phyloP scores from a whole-genome alignment of 176 grass and related monocot species.

The Triticum urartu region DNA sequence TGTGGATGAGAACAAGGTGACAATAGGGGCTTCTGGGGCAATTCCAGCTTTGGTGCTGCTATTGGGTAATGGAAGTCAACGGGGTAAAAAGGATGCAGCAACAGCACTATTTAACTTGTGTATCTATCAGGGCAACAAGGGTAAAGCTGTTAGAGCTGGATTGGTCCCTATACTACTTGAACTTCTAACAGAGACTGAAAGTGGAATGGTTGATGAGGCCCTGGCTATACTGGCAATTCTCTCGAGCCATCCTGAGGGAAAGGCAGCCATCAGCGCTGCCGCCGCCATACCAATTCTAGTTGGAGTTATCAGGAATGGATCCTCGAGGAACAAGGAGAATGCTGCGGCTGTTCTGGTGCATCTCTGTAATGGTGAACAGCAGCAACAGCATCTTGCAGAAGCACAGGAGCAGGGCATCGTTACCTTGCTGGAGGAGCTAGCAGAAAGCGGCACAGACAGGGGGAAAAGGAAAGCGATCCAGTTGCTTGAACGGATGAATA shows the following conservation, averaged over 20 bases:
- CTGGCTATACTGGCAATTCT: conserved; percentile 84
- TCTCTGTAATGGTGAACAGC: conserved; percentile 76
- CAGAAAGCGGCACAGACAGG: conserved; percentile 64
- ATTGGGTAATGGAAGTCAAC: conserved; percentile 67
- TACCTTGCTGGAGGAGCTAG: conserved; percentile 66
- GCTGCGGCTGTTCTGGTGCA: conserved; percentile 79
- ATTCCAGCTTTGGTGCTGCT: conserved; percentile 80
- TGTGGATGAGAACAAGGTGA: conserved; percentile 88
- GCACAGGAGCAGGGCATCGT: conserved; percentile 68
- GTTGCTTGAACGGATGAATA: conserved; percentile 65
- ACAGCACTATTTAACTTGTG: conserved; percentile 84
- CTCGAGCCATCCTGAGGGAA: conserved; percentile 76
- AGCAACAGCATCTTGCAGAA: conserved; percentile 67
- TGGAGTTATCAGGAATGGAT: conserved; percentile 67
- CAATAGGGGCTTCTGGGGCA: conserved; percentile 69
- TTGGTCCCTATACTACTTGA: conserved; percentile 68
- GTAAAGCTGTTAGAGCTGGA: conserved; percentile 82
- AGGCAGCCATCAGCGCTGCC: conserved; percentile 60
- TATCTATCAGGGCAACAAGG: conserved; percentile 94
- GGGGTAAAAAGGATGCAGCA: conserved; percentile 85
- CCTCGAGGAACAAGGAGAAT: conserved; percentile 85
- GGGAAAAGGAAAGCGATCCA: conserved; percentile 81
- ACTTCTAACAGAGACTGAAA: conserved; percentile 54
- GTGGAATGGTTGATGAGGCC: conserved; percentile 73
- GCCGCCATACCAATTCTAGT: conserved; percentile 68